Evolutionary conservation across 345 rosid genomes (phyloP).

Genomic region (Ceriops tagal): DNA sequence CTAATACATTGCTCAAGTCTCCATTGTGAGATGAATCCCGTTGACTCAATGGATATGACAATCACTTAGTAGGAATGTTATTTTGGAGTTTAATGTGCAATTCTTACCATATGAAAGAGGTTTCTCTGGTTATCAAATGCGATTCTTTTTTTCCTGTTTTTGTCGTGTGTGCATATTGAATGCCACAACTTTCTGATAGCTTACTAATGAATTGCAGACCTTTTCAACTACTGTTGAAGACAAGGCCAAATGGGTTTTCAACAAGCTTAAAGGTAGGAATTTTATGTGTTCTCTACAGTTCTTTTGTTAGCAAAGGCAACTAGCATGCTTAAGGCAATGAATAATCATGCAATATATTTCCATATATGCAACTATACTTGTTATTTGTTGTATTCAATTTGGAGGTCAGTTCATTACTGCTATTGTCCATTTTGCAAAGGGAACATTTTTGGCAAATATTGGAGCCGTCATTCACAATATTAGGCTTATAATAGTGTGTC

Average conservation of each 20-base stretch:
- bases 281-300: neutral
- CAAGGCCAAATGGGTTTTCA: slow-evolving; percentile 93
- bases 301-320: neutral
- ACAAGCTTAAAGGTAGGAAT: slow-evolving; percentile 16
- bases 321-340: neutral
- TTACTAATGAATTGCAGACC: slow-evolving; percentile 43
- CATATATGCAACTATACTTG: neutral
- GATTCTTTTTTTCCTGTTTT: neutral
- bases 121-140: neutral
- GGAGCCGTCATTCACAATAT: neutral
- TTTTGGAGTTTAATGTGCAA: neutral
- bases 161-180: no score
- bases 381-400: no score
- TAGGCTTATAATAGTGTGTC: neutral
- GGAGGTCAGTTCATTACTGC: neutral
- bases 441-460: no score
- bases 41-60: neutral
- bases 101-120: neutral
- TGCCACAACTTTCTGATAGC: neutral
- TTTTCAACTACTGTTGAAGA: slow-evolving; percentile 90
- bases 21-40: no score
- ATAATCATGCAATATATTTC: neutral
- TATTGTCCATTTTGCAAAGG: no score
- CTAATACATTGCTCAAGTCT: neutral
- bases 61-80: neutral